Conservation (phyloP, 2,329 filamentous ascomycete species). For the Aspergillus jensenii region DNA sequence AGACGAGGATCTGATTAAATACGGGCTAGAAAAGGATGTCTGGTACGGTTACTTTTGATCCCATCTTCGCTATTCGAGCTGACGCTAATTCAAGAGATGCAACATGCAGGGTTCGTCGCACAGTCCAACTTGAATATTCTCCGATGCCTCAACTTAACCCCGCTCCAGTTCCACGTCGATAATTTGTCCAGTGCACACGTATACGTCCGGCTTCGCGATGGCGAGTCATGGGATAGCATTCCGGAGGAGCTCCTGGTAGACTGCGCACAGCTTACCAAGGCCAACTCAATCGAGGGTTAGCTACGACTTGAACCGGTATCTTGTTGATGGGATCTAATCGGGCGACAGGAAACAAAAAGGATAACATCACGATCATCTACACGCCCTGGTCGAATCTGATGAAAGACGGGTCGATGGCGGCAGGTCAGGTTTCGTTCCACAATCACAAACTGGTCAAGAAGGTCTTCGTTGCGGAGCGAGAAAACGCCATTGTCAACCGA, state of each 20-base stretch:
- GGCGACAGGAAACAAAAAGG: conserved; percentile 85
- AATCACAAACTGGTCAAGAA: conserved; percentile 80
- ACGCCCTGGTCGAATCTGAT: conserved; percentile 96
- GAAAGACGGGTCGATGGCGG: conserved; percentile 94
- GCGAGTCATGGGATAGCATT: conserved; percentile 80
- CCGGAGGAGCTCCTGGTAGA: conserved; percentile 73
- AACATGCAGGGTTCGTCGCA: conserved; percentile 32
- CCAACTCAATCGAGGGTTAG: conserved; percentile 93
- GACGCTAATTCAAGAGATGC: neutral
- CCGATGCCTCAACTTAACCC: conserved; percentile 5
- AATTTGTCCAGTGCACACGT: conserved; percentile 96
- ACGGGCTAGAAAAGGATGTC: conserved; percentile 92
- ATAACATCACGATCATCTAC: conserved; percentile 95
- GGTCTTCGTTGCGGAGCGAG: conserved; percentile 73
- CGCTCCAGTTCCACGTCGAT: conserved; percentile 83
- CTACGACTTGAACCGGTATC: neutral
- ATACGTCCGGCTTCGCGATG: conserved; percentile 80
- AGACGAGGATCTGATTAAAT: conserved; percentile 97
- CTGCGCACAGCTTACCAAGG: conserved; percentile 96
- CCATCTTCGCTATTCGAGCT: neutral
- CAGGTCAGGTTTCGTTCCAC: conserved; percentile 92
- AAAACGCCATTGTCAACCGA: conserved; percentile 93
- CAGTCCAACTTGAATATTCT: no score
- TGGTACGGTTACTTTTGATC: conserved; percentile 58
- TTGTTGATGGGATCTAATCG: conserved; percentile 16